Evolutionary conservation across 441 rosid species (phyloP).

Genomic region (Corymbia citriodora): DNA sequence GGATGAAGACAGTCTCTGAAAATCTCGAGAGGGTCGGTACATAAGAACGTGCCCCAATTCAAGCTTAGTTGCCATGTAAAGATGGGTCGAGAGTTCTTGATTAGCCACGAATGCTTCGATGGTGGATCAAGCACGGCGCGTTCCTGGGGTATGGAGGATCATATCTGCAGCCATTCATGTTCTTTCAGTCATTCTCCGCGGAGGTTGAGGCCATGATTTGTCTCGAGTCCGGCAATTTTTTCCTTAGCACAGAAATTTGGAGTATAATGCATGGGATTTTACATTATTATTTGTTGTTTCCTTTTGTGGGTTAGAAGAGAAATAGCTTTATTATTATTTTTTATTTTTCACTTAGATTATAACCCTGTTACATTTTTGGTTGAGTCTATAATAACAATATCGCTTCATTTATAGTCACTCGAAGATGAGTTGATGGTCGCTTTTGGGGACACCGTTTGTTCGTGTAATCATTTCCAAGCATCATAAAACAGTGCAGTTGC

Average conservation of each 20-base stretch:
- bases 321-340: constrained; percentile 11
- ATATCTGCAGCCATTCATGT: background rate
- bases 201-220: background rate
- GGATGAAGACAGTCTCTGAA: constrained; percentile 89
- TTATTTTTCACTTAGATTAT: constrained; percentile 24
- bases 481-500: background rate
- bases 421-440: background rate
- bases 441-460: background rate
- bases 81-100: background rate
- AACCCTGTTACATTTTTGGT: background rate
- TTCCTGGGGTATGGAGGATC: background rate
- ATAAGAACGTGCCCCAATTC: background rate
- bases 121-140: background rate
- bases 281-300: background rate
- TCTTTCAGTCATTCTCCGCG: background rate
- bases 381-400: constrained; percentile 3
- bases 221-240: background rate
- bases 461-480: background rate
- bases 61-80: background rate
- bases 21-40: constrained; percentile 70
- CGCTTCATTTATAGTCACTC: background rate
- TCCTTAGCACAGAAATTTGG: background rate
- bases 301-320: background rate
- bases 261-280: background rate
- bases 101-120: background rate